Conservation (phyloP, 495 filamentous ascomycete species). For the Beverwykella pulmonaria region DNA sequence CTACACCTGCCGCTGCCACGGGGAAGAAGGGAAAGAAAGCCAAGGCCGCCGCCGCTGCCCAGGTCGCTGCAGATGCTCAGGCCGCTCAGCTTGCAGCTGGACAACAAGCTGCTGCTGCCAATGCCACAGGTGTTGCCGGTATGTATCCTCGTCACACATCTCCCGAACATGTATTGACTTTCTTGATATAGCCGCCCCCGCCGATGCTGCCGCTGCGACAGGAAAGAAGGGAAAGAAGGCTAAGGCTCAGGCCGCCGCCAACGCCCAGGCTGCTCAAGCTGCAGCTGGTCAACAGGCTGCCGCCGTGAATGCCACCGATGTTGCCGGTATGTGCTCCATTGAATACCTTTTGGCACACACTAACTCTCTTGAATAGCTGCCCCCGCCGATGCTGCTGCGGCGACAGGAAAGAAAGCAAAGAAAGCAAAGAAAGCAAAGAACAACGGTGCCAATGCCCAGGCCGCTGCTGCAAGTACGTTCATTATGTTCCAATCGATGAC, state of each 20-base stretch:
- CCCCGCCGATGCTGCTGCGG: neutral
- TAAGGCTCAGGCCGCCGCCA: neutral
- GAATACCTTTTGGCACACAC: no score
- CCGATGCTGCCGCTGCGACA: neutral
- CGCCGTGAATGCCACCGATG: no score
- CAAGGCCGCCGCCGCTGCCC: neutral
- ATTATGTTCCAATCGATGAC: neutral
- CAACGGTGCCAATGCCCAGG: slow-evolving; percentile 7
- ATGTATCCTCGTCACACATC: no score
- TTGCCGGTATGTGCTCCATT: no score
- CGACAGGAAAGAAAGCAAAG: slow-evolving; percentile 2
- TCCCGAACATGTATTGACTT: no score
- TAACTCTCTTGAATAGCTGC: no score
- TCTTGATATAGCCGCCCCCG: no score
- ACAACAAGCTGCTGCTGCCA: no score
- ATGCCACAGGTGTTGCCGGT: neutral
- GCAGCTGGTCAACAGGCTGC: neutral
- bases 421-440: slow-evolving; percentile 18
- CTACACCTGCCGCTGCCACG: neutral
- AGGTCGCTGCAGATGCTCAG: neutral
- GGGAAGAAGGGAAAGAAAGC: neutral
- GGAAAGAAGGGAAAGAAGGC: slow-evolving; percentile 16
- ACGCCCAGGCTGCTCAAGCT: neutral
- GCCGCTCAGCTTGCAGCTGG: no score
- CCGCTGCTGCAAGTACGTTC: neutral